Conservation (phyloP, 305 asterid genomes). For the Euphrasia arctica region DNA sequence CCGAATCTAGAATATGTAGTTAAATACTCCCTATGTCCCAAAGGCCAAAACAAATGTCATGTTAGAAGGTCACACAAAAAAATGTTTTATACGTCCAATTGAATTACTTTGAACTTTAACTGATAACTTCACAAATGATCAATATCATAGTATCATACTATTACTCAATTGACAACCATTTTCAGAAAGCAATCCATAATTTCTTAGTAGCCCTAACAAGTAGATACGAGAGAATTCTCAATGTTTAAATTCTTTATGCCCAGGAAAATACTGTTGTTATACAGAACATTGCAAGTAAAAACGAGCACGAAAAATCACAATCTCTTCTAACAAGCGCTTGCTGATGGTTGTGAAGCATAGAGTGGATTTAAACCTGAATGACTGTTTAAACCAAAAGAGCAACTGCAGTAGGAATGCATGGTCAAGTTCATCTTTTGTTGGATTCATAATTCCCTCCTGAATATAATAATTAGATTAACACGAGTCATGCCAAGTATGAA, state of each 20-base stretch:
- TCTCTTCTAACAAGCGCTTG: conserved; percentile 20
- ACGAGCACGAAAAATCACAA: conserved; percentile 8
- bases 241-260: too few relatives aligned
- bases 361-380: conserved; percentile 62
- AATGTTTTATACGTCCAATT: too few relatives aligned
- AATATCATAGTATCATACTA: too few relatives aligned
- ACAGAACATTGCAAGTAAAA: conserved; percentile 20
- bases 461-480: conserved; percentile 27
- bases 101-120: too few relatives aligned
- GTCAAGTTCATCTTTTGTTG: conserved; percentile 69
- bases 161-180: too few relatives aligned
- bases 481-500: conserved; percentile 23
- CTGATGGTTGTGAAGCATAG: conserved; percentile 28
- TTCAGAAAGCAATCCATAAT: too few relatives aligned
- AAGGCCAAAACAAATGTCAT: too few relatives aligned
- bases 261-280: neutral
- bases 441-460: conserved; percentile 80
- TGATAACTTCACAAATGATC: too few relatives aligned
- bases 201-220: too few relatives aligned
- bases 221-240: too few relatives aligned
- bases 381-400: conserved; percentile 96
- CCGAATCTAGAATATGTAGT: neutral
- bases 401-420: conserved; percentile 90
- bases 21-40: too few relatives aligned
- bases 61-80: too few relatives aligned